phyloP scores from a whole-genome alignment of 805 yeast genomes.

The Candida suzukii region DNA sequence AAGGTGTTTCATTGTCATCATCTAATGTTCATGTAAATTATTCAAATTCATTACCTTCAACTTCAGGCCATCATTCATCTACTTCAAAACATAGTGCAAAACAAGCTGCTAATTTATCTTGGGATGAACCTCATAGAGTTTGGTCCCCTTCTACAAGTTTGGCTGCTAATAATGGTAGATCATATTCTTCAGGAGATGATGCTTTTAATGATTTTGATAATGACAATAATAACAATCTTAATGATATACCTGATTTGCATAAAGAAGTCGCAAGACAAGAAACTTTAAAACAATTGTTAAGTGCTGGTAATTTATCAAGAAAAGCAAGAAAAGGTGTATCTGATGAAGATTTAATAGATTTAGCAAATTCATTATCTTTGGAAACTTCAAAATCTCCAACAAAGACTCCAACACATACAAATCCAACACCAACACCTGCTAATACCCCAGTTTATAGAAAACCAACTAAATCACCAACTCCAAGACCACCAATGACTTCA shows the following conservation, averaged over 20 bases:
- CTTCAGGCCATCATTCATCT: not conserved
- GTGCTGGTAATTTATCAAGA: slow-evolving; percentile 15
- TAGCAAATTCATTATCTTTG: not conserved
- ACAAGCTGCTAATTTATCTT: slow-evolving; percentile 25
- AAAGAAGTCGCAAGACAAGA: slow-evolving; percentile 14
- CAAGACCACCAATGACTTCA: slow-evolving; percentile 11
- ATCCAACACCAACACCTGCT: slow-evolving; percentile 1
- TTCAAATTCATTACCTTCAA: not conserved
- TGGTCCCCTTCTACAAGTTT: slow-evolving; percentile 30
- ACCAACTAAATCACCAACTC: slow-evolving; percentile 2
- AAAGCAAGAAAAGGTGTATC: slow-evolving; percentile 4
- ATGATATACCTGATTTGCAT: slow-evolving; percentile 8
- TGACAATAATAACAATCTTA: no score
- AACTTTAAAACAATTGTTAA: slow-evolving; percentile 19
- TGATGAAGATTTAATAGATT: slow-evolving; percentile 1
- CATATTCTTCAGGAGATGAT: slow-evolving; percentile 18
- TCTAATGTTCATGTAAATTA: no score
- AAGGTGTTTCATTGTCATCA: no score
- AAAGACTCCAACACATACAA: not conserved
- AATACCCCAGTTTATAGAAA: not conserved
- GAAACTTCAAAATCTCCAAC: slow-evolving; percentile 4
- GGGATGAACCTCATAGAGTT: slow-evolving; percentile 15
- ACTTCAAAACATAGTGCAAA: slow-evolving; percentile 18
- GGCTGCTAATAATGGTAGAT: slow-evolving; percentile 10
- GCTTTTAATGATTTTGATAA: slow-evolving; percentile 20